Conservation (phyloP, 148 eudicot genomes). For the Rhododendron ferrugineum region DNA sequence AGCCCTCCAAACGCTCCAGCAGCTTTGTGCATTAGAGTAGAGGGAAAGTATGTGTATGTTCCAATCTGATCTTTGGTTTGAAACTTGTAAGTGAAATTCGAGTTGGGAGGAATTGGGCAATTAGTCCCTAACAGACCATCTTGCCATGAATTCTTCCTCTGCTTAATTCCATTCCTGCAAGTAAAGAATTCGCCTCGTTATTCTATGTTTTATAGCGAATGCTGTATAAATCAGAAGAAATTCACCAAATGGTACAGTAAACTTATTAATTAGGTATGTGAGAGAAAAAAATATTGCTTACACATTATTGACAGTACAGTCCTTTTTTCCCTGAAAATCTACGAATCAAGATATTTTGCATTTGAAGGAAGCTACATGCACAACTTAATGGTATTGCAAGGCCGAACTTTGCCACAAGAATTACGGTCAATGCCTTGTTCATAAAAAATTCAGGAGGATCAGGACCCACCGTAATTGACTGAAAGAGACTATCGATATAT, state of each 20-base stretch:
- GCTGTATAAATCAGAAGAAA: neutral
- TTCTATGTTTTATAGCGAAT: neutral
- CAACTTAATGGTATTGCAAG: neutral
- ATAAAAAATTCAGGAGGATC: neutral
- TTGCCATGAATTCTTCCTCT: constrained; percentile 98
- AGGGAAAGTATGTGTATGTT: constrained; percentile 85
- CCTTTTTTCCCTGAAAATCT: neutral
- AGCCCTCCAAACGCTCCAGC: constrained; percentile 91
- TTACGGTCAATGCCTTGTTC: neutral
- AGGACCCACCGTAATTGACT: neutral
- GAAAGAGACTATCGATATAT: neutral
- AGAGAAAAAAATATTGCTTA: neutral
- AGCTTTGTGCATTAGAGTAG: constrained; percentile 73
- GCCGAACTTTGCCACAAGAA: neutral
- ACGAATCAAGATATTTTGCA: neutral
- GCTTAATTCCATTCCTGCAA: constrained; percentile 92
- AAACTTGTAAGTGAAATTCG: constrained; percentile 78
- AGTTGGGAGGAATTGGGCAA: constrained; percentile 76
- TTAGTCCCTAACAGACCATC: constrained; percentile 97
- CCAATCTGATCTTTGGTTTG: constrained; percentile 97
- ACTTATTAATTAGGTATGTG: neutral
- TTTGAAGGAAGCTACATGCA: neutral
- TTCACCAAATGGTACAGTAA: neutral
- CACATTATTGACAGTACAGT: no score
- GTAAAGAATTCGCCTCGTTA: neutral